These are phyloP conservation scores for Zoysia matrella DNA, from an alignment of 202 grass and related monocot genomes.

Conservation along the genomic window DNA sequence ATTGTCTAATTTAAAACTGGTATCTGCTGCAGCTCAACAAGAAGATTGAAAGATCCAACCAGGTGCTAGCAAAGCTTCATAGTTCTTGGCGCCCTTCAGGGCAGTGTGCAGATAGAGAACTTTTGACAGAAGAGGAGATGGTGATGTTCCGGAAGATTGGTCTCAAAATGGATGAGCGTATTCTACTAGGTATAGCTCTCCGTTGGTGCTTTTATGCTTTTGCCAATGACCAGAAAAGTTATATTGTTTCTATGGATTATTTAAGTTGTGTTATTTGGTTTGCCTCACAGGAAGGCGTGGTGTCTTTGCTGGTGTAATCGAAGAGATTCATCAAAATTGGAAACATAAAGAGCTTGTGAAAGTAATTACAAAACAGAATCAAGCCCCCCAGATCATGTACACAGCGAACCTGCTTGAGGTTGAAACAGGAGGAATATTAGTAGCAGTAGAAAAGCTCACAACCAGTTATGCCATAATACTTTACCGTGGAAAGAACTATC, in stretches of 20 bases:
- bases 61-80: slow-evolving; percentile 65
- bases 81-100: slow-evolving; percentile 57
- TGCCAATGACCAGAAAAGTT: slow-evolving; percentile 3
- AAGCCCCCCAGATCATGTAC: slow-evolving; percentile 56
- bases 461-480: slow-evolving; percentile 83
- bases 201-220: background rate
- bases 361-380: slow-evolving; percentile 80
- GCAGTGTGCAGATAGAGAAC: slow-evolving; percentile 69
- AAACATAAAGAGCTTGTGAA: slow-evolving; percentile 94
- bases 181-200: slow-evolving; percentile 65
- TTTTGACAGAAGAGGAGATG: slow-evolving; percentile 85
- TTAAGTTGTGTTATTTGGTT: slow-evolving; percentile 26
- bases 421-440: slow-evolving; percentile 69
- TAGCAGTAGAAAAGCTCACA: slow-evolving; percentile 69
- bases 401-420: slow-evolving; percentile 74
- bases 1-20: slow-evolving; percentile 20
- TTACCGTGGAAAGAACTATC: slow-evolving; percentile 90
- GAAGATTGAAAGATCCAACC: slow-evolving; percentile 82
- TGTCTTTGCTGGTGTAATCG: slow-evolving; percentile 84
- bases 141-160: slow-evolving; percentile 65
- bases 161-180: slow-evolving; percentile 69
- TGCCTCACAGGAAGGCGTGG: slow-evolving; percentile 72
- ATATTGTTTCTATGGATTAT: slow-evolving; percentile 13
- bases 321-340: slow-evolving; percentile 89
- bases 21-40: slow-evolving; percentile 60